These are phyloP conservation scores for Saturnispora zaruensis DNA, from an alignment of 805 yeast species.

Conservation along the genomic window DNA sequence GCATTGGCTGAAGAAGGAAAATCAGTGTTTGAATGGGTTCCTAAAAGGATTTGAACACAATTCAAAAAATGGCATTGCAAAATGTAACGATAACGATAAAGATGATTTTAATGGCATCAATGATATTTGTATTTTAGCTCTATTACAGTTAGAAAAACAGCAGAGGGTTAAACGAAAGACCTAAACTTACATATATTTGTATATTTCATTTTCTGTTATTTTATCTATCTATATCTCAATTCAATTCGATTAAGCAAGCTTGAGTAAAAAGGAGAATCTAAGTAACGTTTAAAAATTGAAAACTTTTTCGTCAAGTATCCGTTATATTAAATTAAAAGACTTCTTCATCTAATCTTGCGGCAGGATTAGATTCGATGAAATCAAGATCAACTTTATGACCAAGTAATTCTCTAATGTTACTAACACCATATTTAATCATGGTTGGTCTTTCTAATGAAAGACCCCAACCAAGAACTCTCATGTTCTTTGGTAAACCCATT, in stretches of 20 bases:
- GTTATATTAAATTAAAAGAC: constrained; percentile 26
- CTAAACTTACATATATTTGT: not conserved
- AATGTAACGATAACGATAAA: not conserved
- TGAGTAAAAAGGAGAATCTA: not conserved
- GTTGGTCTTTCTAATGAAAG: constrained; percentile 96
- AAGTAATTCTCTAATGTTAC: constrained; percentile 89
- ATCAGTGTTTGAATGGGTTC: not conserved
- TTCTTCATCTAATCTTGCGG: constrained; percentile 90
- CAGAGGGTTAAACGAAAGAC: not conserved
- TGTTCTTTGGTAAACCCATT: constrained; percentile 92
- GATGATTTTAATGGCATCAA: not conserved
- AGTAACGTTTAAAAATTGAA: not conserved
- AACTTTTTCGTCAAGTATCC: not conserved
- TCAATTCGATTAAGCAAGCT: not conserved
- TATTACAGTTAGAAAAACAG: constrained; percentile 6
- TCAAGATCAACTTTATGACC: constrained; percentile 96
- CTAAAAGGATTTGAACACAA: not conserved
- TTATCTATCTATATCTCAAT: not conserved
- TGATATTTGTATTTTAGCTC: not conserved
- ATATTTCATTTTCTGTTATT: not conserved
- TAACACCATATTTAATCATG: constrained; percentile 94
- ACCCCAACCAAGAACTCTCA: constrained; percentile 97
- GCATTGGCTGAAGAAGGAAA: constrained; percentile 10
- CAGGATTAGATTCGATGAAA: constrained; percentile 92
- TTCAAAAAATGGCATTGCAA: not conserved